These are phyloP conservation scores for Talaromyces sp. DNA, from an alignment of 2,329 filamentous ascomycete species.

Conservation along the genomic window DNA sequence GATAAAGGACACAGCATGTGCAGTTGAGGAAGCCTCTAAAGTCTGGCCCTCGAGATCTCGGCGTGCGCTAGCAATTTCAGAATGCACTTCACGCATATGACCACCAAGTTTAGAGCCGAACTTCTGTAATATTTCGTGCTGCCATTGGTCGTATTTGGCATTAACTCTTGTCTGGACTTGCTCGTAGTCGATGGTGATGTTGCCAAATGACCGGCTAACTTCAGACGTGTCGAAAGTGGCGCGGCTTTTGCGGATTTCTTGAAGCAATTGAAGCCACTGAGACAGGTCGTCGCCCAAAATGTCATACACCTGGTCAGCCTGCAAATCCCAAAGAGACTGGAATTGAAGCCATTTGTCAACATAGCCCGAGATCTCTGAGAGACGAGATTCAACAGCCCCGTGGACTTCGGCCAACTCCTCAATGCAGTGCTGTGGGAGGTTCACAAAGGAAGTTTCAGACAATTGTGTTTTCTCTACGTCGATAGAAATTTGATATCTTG, in stretches of 20 bases:
- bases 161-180: slow-evolving; percentile 99
- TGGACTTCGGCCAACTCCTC: slow-evolving; percentile 77
- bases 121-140: slow-evolving; percentile 91
- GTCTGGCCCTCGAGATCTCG: slow-evolving; percentile 88
- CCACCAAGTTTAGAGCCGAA: slow-evolving; percentile 85
- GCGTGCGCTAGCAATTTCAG: slow-evolving; percentile 85
- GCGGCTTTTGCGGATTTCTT: slow-evolving; percentile 92
- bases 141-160: slow-evolving; percentile 99
- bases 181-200: slow-evolving; percentile 94
- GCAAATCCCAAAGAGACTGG: slow-evolving; percentile 96
- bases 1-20: slow-evolving; percentile 96
- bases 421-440: slow-evolving; percentile 80
- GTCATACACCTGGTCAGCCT: slow-evolving; percentile 92
- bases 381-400: slow-evolving; percentile 74
- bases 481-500: slow-evolving; percentile 86
- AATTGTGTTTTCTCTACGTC: slow-evolving; percentile 41
- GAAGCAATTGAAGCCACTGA: slow-evolving; percentile 90
- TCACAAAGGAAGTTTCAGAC: slow-evolving; percentile 65
- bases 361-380: slow-evolving; percentile 75
- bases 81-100: slow-evolving; percentile 87
- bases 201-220: slow-evolving; percentile 86
- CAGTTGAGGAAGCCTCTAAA: slow-evolving; percentile 89
- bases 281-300: slow-evolving; percentile 85
- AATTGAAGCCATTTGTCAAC: slow-evolving; percentile 99
- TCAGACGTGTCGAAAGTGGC: slow-evolving; percentile 97